Evolutionary conservation across 768 basidiomycete species (phyloP), one percentile per base, ranked within the genome.

Genomic region (Crucibulum laeve): DNA sequence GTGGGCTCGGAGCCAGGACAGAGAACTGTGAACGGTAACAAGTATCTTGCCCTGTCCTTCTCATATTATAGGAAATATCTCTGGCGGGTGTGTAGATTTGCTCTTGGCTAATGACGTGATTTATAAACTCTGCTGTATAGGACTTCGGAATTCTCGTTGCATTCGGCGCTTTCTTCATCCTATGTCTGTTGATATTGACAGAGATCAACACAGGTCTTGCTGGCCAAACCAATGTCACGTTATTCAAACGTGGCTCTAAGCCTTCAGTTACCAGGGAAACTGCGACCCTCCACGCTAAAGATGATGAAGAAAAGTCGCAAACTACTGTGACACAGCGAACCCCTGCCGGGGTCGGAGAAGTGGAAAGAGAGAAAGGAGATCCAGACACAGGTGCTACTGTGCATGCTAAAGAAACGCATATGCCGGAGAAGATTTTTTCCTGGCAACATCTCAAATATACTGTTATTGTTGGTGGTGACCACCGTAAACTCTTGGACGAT

Each of bases 1-100:
- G 69, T 82, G 5, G 90, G 91, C 4, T 73, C 83, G 2, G 53
- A 72, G 3, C 51, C 82, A 0, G 90, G 89, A 1, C 70, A 80
- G 42, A 55, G 59, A n/a, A 60, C 51, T 11, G 89, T 92, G 26
- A 54, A 72, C 19, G 91, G 91, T 3, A 71, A 73, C 25, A 50
- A 49, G 2, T 95, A 68, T 46, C 49, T 62, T 57, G 67, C 49
- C 49, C 56, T 64, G 45, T 82, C 65, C 10, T 87, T 55, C 70
- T 78, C 74, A 3, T 77, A 72, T 50, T 54, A 53, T 4, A 65
- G 58, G 28, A 54, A 48, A n/a, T 37, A 76, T 37, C 48, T 67
- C 0, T 77, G 74, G 76, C 63, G 59, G 59, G 74, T 73, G 38
- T 38, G 72, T 53, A 7, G 11, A 11, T 32, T 3, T 32, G 15